Evolutionary conservation across 805 yeast genomes (phyloP), one percentile per base, ranked within the genome.

Genomic region (Starmerella potacharoeniae): DNA sequence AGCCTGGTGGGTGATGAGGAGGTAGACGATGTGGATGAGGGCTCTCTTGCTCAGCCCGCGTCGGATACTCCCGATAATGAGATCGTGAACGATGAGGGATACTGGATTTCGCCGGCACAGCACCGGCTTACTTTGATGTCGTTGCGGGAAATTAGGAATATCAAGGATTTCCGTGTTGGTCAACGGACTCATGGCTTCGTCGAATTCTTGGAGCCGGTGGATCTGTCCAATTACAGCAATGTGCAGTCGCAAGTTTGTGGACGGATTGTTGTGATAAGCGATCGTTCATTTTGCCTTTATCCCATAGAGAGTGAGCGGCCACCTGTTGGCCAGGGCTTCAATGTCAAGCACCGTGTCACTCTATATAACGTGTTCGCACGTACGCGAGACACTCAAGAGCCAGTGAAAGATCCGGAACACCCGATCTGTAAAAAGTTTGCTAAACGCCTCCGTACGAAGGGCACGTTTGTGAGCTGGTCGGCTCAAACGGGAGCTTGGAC

Each of bases 81-180:
- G 45, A 72, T 77, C 44, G 74, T 75, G 33, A 79, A 83, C 51
- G 82, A 81, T 13, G 79, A 84, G 49, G 96, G 90, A 6, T 93
- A 90, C 70, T 93, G 93, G 86, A 83, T 82, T 53, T 79, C 86
- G 6, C 98, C 98, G 16, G 74, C 88, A 2, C 65, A 83, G 40
- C 77, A 81, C 5, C 81, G 81, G 49, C 71, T 93, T 52, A 75
- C 77, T 54, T 69, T 74, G 16, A 74, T 79, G 76, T 68, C 87
- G 0, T 73, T 86, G 40, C 70, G 80, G 9, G 83, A 87, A 58
- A 75, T 88, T 50, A 80, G 84, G 54, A 64, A 76, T 6, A 84
- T 93, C 29, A 63, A 74, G 16, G 74, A 81, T 52, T 81, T 90
- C 66, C 77, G 77, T 14, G 80, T 93, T 57, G 98, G 97, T 5